Evolutionary conservation across 2,329 filamentous ascomycete genomes (phyloP), one percentile per base, ranked within the genome.

Genomic region (Cryphonectria carpinicola): DNA sequence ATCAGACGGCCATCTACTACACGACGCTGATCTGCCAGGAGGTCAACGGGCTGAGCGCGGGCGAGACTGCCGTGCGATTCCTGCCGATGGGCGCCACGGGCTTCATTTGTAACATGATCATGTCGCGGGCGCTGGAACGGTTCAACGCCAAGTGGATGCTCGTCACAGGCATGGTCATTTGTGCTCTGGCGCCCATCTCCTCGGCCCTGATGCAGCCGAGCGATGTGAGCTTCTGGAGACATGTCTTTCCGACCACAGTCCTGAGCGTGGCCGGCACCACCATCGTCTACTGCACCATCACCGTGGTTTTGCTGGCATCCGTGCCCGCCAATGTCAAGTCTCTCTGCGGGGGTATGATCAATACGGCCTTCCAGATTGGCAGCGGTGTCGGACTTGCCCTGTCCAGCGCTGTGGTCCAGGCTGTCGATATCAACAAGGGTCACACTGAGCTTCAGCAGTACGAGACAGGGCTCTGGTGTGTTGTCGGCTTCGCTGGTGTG

Each of bases 351-450:
- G 69, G 69, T 14, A 70, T 54, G 80, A 79, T 83, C 52, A 83
- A 83, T 67, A 83, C 81, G 5, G 81, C 81, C 5, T 83, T 82
- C 71, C 81, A 83, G 75, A 81, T 83, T 32, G 81, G 81, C 11
- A 80, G 78, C 32, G 81, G 81, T 1, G 80, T 83, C 0, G 79
- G 80, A 1, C 74, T 82, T 28, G 81, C 81, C n/a, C 77, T 82
- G 37, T 79, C 69, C 6, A 71, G 65, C 11, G 65, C 69, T 0
- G 80, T 4, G 76, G 80, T 39, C 79, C 82, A 82, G 67, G 79
- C 78, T 3, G 80, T 81, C 3, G 80, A 82, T 67, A 78, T 78
- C 14, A 75, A 79, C 43, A 79, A 81, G 63, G 79, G 79, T 3
- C 80, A 78, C 66, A 73, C 70, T 0, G 67, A 71, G 43, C 65